Conservation (phyloP, 306 rosid genomes). For the Myrica gale region DNA sequence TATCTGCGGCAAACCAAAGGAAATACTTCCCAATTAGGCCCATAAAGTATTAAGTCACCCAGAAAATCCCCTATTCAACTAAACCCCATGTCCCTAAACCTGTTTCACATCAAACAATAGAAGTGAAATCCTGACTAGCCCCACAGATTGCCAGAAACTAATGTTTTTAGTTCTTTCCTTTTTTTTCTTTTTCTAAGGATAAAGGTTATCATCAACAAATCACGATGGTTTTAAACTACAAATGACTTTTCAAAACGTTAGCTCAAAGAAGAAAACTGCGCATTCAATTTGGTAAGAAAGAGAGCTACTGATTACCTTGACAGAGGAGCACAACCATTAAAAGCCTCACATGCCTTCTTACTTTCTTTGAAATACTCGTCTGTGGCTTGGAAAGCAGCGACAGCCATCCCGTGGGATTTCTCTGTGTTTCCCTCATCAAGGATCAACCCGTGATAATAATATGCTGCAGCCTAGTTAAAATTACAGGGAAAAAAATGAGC, state of each 20-base stretch:
- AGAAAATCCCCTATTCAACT: background rate
- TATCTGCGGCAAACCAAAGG: background rate
- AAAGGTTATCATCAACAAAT: background rate
- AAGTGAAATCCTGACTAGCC: background rate
- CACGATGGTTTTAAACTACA: background rate
- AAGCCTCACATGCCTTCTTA: constrained; percentile 74
- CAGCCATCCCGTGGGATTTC: constrained; percentile 98
- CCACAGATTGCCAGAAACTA: background rate
- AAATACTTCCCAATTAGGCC: background rate
- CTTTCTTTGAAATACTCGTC: constrained; percentile 96
- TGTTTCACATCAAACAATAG: background rate
- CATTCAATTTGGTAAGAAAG: background rate
- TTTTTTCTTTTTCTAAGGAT: background rate
- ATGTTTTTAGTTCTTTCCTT: background rate
- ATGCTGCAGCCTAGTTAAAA: constrained; percentile 83
- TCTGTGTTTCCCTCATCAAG: constrained; percentile 99
- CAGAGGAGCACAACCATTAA: constrained; percentile 67
- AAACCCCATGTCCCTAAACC: background rate
- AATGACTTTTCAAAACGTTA: background rate
- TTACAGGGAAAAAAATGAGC: constrained; percentile 26
- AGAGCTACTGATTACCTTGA: constrained; percentile 55
- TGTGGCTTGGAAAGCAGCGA: constrained; percentile 97
- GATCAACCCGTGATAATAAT: constrained; percentile 93
- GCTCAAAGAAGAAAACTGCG: background rate
- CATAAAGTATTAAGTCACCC: background rate